A percentile compares a stretch with the other conserved stretches of the same genome.
phyloP scores from a whole-genome alignment of 2,329 filamentous ascomycete genomes.

The Nannizziopsis arthrosporioides region DNA sequence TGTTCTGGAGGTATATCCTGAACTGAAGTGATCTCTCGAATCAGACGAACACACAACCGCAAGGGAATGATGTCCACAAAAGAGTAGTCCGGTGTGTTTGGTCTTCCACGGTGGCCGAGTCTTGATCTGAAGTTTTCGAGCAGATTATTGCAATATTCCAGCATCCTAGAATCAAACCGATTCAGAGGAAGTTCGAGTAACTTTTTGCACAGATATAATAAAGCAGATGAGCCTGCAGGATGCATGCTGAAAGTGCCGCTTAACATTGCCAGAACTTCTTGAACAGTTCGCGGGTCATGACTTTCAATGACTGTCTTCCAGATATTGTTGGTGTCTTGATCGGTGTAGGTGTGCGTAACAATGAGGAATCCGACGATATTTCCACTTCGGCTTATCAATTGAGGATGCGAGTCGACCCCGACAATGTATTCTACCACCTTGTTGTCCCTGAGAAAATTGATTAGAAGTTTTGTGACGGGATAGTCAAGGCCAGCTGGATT shows the following conservation, averaged over 20 bases:
- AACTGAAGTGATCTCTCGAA: slow-evolving; percentile 57
- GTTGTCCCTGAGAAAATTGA: slow-evolving; percentile 56
- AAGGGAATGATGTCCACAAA: slow-evolving; percentile 37
- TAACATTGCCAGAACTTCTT: slow-evolving; percentile 63
- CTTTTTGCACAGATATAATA: slow-evolving; percentile 61
- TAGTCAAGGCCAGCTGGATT: slow-evolving; percentile 33
- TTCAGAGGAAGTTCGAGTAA: slow-evolving; percentile 53
- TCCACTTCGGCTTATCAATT: slow-evolving; percentile 66
- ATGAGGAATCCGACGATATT: slow-evolving; percentile 83
- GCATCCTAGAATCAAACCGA: slow-evolving; percentile 50
- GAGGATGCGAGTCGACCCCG: slow-evolving; percentile 81
- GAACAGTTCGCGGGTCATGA: slow-evolving; percentile 72
- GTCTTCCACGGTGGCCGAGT: slow-evolving; percentile 23
- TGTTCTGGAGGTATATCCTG: slow-evolving; percentile 44
- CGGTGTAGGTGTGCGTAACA: slow-evolving; percentile 61
- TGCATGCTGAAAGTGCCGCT: slow-evolving; percentile 38
- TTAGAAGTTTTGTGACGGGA: slow-evolving; percentile 54
- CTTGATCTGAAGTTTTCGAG: slow-evolving; percentile 42
- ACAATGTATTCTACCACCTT: slow-evolving; percentile 77
- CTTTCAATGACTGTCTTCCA: slow-evolving; percentile 74
- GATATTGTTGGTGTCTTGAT: slow-evolving; percentile 62
- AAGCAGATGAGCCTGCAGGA: slow-evolving; percentile 29
- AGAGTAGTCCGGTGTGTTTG: slow-evolving; percentile 14
- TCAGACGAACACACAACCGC: slow-evolving; percentile 51
- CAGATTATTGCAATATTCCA: slow-evolving; percentile 49